Conservation (phyloP, 179 eudicot genomes). For the Pouteria campechiana region DNA sequence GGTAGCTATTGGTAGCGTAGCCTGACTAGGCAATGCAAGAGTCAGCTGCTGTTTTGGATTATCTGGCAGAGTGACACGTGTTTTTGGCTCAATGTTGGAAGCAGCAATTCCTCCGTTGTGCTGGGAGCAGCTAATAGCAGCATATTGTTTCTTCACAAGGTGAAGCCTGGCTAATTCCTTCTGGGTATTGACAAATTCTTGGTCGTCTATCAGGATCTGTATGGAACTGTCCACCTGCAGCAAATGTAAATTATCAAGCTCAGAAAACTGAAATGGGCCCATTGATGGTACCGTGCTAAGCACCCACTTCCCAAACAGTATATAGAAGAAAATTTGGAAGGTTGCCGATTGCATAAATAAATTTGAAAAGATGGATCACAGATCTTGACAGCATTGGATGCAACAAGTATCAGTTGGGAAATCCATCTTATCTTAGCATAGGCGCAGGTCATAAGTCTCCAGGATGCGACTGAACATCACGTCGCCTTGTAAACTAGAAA, state of each 20-base stretch:
- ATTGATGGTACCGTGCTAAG: too few relatives aligned
- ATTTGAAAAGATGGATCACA: neutral
- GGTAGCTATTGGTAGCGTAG: slow-evolving; percentile 47
- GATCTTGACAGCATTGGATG: neutral
- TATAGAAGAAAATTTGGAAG: too few relatives aligned
- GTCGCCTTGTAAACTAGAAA: neutral
- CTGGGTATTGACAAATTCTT: slow-evolving; percentile 91
- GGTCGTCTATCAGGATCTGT: slow-evolving; percentile 88
- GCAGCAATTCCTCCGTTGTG: slow-evolving; percentile 42
- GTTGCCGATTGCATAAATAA: too few relatives aligned
- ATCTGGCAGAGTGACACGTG: slow-evolving; percentile 41
- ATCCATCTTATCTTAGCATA: too few relatives aligned
- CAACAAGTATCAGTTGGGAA: too few relatives aligned
- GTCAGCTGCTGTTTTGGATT: slow-evolving; percentile 67
- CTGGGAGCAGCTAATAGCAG: slow-evolving; percentile 25
- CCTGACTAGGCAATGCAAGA: slow-evolving; percentile 72
- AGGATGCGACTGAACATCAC: neutral
- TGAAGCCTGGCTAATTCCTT: slow-evolving; percentile 92
- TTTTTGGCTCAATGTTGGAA: slow-evolving; percentile 37
- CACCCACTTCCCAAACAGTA: too few relatives aligned
- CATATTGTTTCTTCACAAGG: slow-evolving; percentile 74
- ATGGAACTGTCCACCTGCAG: slow-evolving; percentile 88
- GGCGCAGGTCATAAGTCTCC: too few relatives aligned
- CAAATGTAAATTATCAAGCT: too few relatives aligned
- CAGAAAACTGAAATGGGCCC: too few relatives aligned